Evolutionary conservation across 306 rosid species (phyloP).

Genomic region (Citrullus mucosospermus): DNA sequence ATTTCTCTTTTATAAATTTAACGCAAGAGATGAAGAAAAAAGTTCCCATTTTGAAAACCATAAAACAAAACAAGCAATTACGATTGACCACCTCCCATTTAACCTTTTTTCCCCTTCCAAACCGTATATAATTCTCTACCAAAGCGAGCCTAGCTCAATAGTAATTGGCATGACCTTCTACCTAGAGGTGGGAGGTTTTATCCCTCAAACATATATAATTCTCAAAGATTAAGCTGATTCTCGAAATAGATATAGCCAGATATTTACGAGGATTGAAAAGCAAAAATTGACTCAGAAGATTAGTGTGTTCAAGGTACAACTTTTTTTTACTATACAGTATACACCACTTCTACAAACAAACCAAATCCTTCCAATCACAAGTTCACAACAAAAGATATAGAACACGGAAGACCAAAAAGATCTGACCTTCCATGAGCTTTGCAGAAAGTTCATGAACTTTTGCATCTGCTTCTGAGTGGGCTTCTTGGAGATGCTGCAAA

Average conservation of each 20-base stretch:
- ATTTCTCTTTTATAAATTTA: slow-evolving; percentile 13
- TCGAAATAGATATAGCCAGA: not conserved
- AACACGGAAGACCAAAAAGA: slow-evolving; percentile 10
- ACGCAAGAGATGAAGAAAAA: not conserved
- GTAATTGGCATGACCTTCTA: too few relatives aligned
- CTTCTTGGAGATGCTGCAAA: slow-evolving; percentile 63
- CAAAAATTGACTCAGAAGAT: not conserved
- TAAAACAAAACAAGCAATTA: not conserved
- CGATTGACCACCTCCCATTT: not conserved
- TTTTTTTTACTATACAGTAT: not conserved
- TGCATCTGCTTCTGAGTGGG: slow-evolving; percentile 65
- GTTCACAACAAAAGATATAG: not conserved
- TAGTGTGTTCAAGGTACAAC: not conserved
- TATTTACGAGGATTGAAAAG: not conserved
- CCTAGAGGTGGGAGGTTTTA: too few relatives aligned
- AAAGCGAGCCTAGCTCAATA: too few relatives aligned
- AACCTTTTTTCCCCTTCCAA: not conserved
- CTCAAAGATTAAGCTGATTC: not conserved
- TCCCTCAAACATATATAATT: not conserved
- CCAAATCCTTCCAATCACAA: not conserved
- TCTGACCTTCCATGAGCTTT: slow-evolving; percentile 73
- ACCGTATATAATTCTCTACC: not conserved
- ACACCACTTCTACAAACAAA: not conserved
- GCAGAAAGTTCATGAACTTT: slow-evolving; percentile 63
- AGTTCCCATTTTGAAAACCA: not conserved